Evolutionary conservation across 73 alveolate genomes (phyloP).

Genomic region (Paramecium primaurelia): DNA sequence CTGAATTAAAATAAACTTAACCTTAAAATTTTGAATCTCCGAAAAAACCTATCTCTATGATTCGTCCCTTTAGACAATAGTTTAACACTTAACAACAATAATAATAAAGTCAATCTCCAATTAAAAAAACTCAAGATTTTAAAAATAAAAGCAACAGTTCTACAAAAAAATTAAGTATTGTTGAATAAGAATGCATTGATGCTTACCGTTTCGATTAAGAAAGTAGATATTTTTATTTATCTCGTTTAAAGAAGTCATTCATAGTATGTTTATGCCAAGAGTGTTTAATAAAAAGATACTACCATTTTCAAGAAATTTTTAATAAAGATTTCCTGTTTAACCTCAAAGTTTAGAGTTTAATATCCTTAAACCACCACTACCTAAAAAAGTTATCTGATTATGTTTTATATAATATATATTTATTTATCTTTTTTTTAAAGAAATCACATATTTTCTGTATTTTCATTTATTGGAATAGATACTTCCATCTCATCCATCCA

Average conservation of each 20-base stretch:
- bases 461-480: slow-evolving; percentile 36
- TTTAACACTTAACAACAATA: background rate
- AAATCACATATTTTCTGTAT: background rate
- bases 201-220: background rate
- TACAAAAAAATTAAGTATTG: background rate
- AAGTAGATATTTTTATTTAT: background rate
- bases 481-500: slow-evolving; percentile 65
- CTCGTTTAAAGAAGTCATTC: background rate
- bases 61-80: background rate
- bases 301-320: background rate
- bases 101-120: background rate
- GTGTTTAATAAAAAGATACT: background rate
- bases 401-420: background rate
- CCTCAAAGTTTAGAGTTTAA: background rate
- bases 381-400: background rate
- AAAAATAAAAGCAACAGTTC: background rate
- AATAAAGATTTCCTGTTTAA: background rate
- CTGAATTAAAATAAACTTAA: background rate
- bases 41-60: background rate
- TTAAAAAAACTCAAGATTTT: background rate
- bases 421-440: background rate
- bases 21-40: background rate
- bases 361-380: background rate
- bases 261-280: slow-evolving; percentile 46
- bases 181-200: background rate